A percentile compares a stretch with the other conserved stretches of the same genome.
Evolutionary conservation across 192 early-diverging fungal genomes (phyloP).

Genomic region (Dissophora globulifera): DNA sequence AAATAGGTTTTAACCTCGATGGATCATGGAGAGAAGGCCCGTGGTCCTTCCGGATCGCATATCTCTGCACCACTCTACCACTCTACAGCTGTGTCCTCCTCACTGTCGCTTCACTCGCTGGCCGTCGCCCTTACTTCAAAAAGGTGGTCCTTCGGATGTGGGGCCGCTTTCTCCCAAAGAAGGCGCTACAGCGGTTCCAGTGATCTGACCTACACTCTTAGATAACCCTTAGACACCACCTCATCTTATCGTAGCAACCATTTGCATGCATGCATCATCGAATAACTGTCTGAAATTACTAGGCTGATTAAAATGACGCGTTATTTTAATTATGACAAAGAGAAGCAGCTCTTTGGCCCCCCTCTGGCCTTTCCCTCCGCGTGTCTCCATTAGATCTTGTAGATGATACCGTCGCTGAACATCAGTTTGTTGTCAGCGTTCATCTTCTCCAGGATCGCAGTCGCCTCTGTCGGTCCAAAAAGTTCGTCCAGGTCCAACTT

Average conservation of each 20-base stretch:
- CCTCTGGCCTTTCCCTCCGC: background rate
- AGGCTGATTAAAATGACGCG: background rate
- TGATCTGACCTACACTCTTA: no score
- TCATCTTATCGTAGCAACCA: no score
- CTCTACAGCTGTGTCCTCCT: conserved; percentile 52
- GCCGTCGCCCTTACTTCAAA: conserved; percentile 54
- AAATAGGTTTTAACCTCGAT: conserved; percentile 31
- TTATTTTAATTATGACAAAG: background rate
- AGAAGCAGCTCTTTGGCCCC: background rate
- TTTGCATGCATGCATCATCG: no score
- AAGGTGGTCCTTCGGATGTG: conserved; percentile 57
- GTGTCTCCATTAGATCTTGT: conserved; percentile 65
- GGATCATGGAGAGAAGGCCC: conserved; percentile 54
- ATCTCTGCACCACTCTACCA: conserved; percentile 54
- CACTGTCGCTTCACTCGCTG: conserved; percentile 46
- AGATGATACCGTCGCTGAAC: conserved; percentile 73
- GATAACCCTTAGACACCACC: no score
- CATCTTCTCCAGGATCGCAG: conserved; percentile 69
- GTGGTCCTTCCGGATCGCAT: conserved; percentile 54
- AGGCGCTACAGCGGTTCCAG: conserved; percentile 42
- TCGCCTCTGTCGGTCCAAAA: conserved; percentile 69
- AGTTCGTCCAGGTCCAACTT: conserved; percentile 41
- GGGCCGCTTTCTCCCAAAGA: conserved; percentile 54
- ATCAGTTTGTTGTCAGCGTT: conserved; percentile 74
- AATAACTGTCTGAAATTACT: no score